Percentiles rank a stretch among this genome's conserved stretches.
Evolutionary conservation across 2,329 filamentous ascomycete genomes (phyloP).

Genomic region (Fusarium illudens): DNA sequence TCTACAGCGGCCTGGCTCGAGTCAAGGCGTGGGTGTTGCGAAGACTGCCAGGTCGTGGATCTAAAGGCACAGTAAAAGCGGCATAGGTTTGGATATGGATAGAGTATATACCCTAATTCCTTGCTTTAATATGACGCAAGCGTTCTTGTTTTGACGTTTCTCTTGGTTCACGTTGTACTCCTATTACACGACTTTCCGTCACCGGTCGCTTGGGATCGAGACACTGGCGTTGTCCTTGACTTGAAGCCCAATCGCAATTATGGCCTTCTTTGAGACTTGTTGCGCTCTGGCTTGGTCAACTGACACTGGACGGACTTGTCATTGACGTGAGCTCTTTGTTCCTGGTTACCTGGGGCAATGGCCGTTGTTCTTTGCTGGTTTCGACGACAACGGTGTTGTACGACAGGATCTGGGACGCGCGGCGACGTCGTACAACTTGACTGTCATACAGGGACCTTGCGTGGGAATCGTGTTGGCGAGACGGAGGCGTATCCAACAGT

Average conservation of each 20-base stretch:
- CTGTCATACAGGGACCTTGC: not conserved
- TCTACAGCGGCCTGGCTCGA: slow-evolving; percentile 33
- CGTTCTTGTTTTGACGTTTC: slow-evolving; percentile 17
- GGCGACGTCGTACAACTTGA: slow-evolving; percentile 11
- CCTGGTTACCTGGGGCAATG: not conserved
- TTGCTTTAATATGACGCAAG: slow-evolving; percentile 26
- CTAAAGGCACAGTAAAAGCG: slow-evolving; percentile 30
- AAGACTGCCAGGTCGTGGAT: not conserved
- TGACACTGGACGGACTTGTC: not conserved
- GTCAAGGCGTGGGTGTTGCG: slow-evolving; percentile 16
- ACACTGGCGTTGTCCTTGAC: slow-evolving; percentile 2
- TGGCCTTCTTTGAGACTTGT: not conserved
- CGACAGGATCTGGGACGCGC: slow-evolving; percentile 16
- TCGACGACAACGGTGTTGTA: slow-evolving; percentile 4
- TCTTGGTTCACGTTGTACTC: slow-evolving; percentile 5
- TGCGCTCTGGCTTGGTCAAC: not conserved
- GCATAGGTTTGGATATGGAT: slow-evolving; percentile 36
- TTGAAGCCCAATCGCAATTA: slow-evolving; percentile 16
- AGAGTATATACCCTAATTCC: slow-evolving; percentile 12
- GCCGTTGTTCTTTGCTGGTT: not conserved
- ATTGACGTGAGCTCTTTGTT: not conserved
- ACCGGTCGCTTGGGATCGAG: slow-evolving; percentile 8
- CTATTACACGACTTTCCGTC: not conserved
- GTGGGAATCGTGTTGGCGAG: not conserved
- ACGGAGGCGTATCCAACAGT: not conserved